Base-by-base conservation (phyloP, 495 filamentous ascomycete species). In the Acidomyces sp. region DNA sequence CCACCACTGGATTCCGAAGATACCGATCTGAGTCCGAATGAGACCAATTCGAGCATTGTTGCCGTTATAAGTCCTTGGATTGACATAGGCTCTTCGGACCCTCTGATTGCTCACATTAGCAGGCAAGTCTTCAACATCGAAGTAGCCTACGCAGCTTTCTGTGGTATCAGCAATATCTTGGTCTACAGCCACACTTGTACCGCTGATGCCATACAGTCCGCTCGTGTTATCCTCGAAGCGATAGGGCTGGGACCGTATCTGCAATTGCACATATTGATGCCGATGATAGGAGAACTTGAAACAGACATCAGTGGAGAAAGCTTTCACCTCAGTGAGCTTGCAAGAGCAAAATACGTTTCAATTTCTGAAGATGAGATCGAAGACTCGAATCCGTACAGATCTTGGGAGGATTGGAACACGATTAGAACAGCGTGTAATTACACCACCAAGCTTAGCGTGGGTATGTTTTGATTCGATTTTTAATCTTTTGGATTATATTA, bases 341-440 rank as follows among this genome's bases (percentile, higher is more conserved):
- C 71, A 7, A 62, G 70, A 41, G 65, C 49, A 55, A 74, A 74
- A 34, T 74, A 66, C 43, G 40, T 65, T 4, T 48, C 46, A 60
- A 24, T 58, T 62, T 36, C 62, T 61, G 40, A 66, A 62, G 34
- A 48, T 52, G 17, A 60, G 63, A 20, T 58, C 43, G 10, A 55
- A 44, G 4, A 9, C 37, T 9, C 45, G 53, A 3, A 76, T 16
- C 56, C 74, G 23, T 86, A 79, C 48, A 77, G 74, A 22, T 69
- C 78, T 5, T 97, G 90, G 92, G 88, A 95, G 63, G 78, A 80
- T 6, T 97, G 90, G 90, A 78, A 96, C 58, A 64, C 75, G 24
- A 83, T 96, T 49, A 67, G 92, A 39, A 78, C 80, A 30, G 64
- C 82, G 19, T 96, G 85, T 75, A 84, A 75, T 63, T 95, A 96